Evolutionary conservation across 2,329 filamentous ascomycete genomes (phyloP), one percentile per base, ranked within the genome.

Genomic region (Thermoascus crustaceus): DNA sequence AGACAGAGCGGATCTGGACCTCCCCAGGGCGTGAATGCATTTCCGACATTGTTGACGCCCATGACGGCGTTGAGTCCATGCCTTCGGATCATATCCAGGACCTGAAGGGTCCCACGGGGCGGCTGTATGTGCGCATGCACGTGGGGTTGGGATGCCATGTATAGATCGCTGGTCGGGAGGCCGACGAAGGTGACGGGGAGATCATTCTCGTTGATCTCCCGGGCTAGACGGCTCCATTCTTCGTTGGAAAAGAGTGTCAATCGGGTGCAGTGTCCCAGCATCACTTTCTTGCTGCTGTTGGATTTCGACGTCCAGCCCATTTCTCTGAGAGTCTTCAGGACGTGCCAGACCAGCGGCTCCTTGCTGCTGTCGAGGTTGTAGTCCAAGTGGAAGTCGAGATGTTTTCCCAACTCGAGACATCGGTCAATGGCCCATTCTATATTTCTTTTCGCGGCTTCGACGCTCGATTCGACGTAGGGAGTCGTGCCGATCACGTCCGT

Each of bases 1-100:
- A 83, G 60, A 25, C 66, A 65, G 32, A 85, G 52, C 1, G 80
- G 80, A 58, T 85, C 81, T 24, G 72, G 77, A 11, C 66, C 75
- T 0, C 80, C 81, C 49, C 79, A 75, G 0, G 81, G 81, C 5
- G 81, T 85, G 47, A 85, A 85, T 0, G 80, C 78, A 50, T 85
- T 85, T 11, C 80, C 80, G 9, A 85, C 73, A 48, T 85, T 85
- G 49, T 85, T 85, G 23, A 82, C 68, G 2, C 76, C 73, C 4
- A 85, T 68, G 9, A 75, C 76, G 13, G 69, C 76, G 39, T 76
- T 68, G 3, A 85, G 52, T 0, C 66, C 67, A 40, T 76, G 68
- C 14, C 72, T 61, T 24, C 68, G 64, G 40, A 84, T 79, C 60
- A 85, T 64, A 3, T 72, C 61, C 0, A 73, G 68, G 1, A 84